phyloP scores from a whole-genome alignment of 148 eudicot genomes.

The Talinum fruticosum region DNA sequence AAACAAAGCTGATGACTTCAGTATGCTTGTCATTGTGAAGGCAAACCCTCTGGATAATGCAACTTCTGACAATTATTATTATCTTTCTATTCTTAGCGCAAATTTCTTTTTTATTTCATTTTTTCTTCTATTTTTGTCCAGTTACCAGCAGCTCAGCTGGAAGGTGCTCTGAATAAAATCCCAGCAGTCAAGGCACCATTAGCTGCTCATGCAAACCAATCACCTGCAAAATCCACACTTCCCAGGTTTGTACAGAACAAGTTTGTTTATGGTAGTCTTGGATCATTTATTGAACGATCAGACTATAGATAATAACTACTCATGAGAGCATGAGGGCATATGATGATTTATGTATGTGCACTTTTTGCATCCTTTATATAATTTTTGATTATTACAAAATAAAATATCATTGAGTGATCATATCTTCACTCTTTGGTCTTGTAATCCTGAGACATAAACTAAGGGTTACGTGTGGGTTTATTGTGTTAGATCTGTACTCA shows the following conservation, averaged over 20 bases:
- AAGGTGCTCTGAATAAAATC: conserved; percentile 69
- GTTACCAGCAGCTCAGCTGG: conserved; percentile 91
- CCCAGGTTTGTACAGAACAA: conserved; percentile 49
- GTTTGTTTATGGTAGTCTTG: not conserved
- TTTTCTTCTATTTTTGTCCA: conserved; percentile 24
- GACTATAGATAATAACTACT: too few relatives aligned
- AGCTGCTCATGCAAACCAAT: conserved; percentile 70
- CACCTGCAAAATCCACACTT: conserved; percentile 61
- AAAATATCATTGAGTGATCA: not conserved
- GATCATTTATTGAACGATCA: not conserved
- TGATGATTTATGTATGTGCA: too few relatives aligned
- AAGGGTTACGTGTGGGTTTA: not conserved
- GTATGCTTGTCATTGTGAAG: not conserved
- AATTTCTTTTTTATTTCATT: not conserved
- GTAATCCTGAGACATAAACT: not conserved
- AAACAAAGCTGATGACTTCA: not conserved
- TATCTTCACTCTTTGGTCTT: not conserved
- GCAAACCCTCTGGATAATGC: not conserved
- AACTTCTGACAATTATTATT: not conserved
- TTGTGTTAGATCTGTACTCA: conserved; percentile 63
- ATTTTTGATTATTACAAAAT: too few relatives aligned
- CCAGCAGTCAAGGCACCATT: conserved; percentile 71
- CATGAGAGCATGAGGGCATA: too few relatives aligned
- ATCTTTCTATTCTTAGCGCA: not conserved
- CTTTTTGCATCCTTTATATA: too few relatives aligned